Evolutionary conservation across 1,139 yeast species (phyloP), one percentile per base, ranked within the genome.

Genomic region (Yamadazyma mexicana): DNA sequence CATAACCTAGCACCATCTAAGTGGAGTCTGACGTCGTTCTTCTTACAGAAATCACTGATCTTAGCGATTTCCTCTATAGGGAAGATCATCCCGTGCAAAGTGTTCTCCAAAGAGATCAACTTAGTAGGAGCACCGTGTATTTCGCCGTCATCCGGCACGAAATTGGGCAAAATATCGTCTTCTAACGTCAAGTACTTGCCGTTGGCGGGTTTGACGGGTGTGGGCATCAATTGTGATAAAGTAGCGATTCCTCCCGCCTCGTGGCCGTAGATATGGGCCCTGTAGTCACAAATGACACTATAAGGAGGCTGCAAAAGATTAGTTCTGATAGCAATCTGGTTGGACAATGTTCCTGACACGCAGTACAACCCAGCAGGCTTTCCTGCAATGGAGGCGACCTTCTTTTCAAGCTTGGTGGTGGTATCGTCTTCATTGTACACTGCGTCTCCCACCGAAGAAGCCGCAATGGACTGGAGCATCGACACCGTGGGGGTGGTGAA

Each of bases 231-330:
- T 61, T 87, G 95, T 24, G 95, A 85, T 49, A 89, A 71, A 38
- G 88, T 80, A 7, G 96, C 96, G 45, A 91, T 67, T 11, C 97
- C 97, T 32, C 91, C 96, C 10, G 96, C 96, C 63, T 91, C 97
- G 54, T 82, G 82, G 16, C 82, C 67, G 61, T 77, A 88, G 28
- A 89, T 86, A 58, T 89, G 98, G 16, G 92, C 85, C 48, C 96
- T 73, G 59, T 83, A 73, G 62, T 91, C 97, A 66, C 96, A 87
- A 43, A 89, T 61, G 31, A 91, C 75, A 22, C 89, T 77, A 64
- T 86, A 83, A 15, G 98, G 98, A 29, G 97, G 97, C 61, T 87
- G 95, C 50, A 64, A 61, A 45, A 91, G 69, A 50, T 86, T 87
- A 8, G 89, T 73, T 55, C 97, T 73, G 42, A 91, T 64, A 17